Evolutionary conservation across 129 eudicot species (phyloP).

Genomic region (Chrysanthemum lavandulifolium): DNA sequence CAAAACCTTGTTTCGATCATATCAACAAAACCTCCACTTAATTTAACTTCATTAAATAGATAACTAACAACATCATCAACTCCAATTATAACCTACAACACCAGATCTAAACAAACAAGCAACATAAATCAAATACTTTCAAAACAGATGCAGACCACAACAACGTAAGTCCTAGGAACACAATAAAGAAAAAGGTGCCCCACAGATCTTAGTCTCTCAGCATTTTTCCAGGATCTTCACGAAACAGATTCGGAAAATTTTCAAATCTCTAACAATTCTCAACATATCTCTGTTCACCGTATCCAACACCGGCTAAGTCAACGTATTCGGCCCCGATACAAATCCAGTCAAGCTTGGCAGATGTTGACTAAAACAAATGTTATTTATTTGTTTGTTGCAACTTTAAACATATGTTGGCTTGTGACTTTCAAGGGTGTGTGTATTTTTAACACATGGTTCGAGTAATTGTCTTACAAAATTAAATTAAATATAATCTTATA

Average conservation of each 20-base stretch:
- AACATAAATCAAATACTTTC: conserved; percentile 46
- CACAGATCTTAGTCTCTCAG: conserved; percentile 97
- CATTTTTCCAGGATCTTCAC: conserved; percentile 97
- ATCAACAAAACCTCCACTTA: background rate
- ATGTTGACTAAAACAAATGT: background rate
- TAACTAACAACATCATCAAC: too few relatives aligned
- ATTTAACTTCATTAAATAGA: background rate
- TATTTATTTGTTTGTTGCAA: too few relatives aligned
- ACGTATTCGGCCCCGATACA: conserved; percentile 76
- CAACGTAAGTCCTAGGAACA: conserved; percentile 75
- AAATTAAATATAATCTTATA: too few relatives aligned
- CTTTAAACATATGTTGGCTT: too few relatives aligned
- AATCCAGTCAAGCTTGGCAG: conserved; percentile 40
- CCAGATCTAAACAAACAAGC: too few relatives aligned
- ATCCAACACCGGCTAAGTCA: conserved; percentile 94
- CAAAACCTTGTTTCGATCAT: background rate
- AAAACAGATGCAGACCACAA: conserved; percentile 95
- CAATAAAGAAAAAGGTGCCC: conserved; percentile 98
- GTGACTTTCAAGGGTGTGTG: too few relatives aligned
- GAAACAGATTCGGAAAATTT: conserved; percentile 81
- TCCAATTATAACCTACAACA: too few relatives aligned
- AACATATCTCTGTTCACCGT: conserved; percentile 88
- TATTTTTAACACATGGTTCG: too few relatives aligned
- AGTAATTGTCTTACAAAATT: too few relatives aligned
- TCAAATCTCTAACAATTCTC: conserved; percentile 82